Evolutionary conservation across 495 filamentous ascomycete species (phyloP), one percentile per base, ranked within the genome.

Genomic region (Neurospora sp.): DNA sequence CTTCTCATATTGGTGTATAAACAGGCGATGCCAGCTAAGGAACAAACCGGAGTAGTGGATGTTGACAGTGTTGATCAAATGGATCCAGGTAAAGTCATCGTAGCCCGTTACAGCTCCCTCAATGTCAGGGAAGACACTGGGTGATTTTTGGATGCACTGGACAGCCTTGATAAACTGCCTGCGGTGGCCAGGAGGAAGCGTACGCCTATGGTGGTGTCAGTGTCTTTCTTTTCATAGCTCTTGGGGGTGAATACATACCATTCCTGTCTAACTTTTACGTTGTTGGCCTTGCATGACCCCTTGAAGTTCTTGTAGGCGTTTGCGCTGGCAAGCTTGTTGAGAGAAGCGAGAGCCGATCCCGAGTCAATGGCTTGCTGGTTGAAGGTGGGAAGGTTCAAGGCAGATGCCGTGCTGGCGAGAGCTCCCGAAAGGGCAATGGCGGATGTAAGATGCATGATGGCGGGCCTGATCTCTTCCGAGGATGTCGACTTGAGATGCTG

Each of bases 91-190:
- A 16, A 73, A 73, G 31, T 73, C 72, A 39, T 71, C 38, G 7
- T 70, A 73, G 54, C 23, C 54, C 11, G 23, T 27, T 27, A 62
- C 12, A 16, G 54, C 23, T 35, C 54, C 54, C 54, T 62, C 54
- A 2, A 62, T 62, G 12, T 31, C 54, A 7, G 73, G 62, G 41
- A 77, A 73, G 14, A 74, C 40, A 83, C 87, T 89, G 20, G 90
- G 87, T 75, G 84, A 79, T 1, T 74, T 74, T 75, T 86, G 84
- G 6, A 94, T 72, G 78, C 92, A 94, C 69, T 88, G 81, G 4
- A 93, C 88, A 1, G 92, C 89, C 23, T 84, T 76, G 73, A 90
- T 91, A 75, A 90, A 94, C 16, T 80, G 78, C 70, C 81, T 88
- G 73, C 87, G 87, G 77, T 92, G 80, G 0, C 37, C 8, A 16